Evolutionary conservation across 306 rosid genomes (phyloP).

Genomic region (Chamaecrista fasciculata): DNA sequence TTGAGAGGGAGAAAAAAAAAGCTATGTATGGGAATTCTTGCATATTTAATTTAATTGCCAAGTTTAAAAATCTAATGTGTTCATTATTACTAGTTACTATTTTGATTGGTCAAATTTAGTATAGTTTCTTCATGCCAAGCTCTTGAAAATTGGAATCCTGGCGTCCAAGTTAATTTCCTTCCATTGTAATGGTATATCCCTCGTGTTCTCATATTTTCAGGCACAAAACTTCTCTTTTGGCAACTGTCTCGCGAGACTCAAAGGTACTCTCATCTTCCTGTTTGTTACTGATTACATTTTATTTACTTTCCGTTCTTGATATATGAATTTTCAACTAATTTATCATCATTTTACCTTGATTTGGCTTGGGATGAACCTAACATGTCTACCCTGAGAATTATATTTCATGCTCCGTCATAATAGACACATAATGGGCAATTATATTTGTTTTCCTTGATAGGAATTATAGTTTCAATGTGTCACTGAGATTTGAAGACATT

Average conservation of each 20-base stretch:
- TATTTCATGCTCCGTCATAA: neutral
- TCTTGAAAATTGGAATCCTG: neutral
- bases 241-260: constrained; percentile 72
- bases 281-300: constrained; percentile 2
- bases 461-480: neutral
- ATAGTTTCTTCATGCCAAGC: neutral
- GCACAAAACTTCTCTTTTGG: constrained; percentile 74
- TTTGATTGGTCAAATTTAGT: neutral
- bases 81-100: neutral
- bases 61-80: neutral
- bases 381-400: neutral
- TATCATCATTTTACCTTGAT: neutral
- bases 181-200: constrained; percentile 28
- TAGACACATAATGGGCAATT: neutral
- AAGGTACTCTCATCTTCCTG: constrained; percentile 49
- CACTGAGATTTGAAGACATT: constrained; percentile 10
- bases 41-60: neutral
- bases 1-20: neutral
- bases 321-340: neutral
- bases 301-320: neutral
- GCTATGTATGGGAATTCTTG: neutral
- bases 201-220: constrained; percentile 44
- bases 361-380: neutral
- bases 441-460: neutral
- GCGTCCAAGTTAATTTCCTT: constrained; percentile 3